Percentiles rank a stretch among this genome's conserved stretches.
Evolutionary conservation across 2,329 filamentous ascomycete genomes (phyloP).

Genomic region (Coniochaeta sp.): DNA sequence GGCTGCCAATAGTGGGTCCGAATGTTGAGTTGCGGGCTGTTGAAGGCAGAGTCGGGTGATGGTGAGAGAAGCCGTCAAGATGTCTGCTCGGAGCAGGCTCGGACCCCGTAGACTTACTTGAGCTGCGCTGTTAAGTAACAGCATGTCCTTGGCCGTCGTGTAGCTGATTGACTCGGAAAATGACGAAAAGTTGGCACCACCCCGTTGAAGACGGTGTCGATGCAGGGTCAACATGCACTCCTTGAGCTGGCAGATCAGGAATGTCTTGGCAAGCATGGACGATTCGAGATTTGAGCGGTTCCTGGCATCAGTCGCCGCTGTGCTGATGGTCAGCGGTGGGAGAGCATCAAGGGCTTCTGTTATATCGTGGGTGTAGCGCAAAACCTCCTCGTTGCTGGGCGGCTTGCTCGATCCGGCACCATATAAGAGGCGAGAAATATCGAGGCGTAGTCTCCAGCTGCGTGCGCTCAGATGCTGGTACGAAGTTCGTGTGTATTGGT

Average conservation of each 20-base stretch:
- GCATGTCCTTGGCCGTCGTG: conserved; percentile 14
- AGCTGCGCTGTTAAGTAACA: conserved; percentile 8
- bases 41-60: conserved; percentile 11
- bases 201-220: conserved; percentile 12
- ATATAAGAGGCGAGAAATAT: conserved; percentile 11
- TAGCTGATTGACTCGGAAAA: conserved; percentile 15
- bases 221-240: conserved; percentile 16
- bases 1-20: background rate
- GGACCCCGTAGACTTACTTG: conserved; percentile 8
- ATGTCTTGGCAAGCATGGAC: conserved; percentile 7
- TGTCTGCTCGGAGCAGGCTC: conserved; percentile 12
- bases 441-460: conserved; percentile 14
- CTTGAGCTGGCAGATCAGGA: conserved; percentile 15
- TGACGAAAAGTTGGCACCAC: conserved; percentile 8
- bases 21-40: conserved; percentile 9
- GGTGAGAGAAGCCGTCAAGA: conserved; percentile 13
- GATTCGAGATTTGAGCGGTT: background rate
- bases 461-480: conserved; percentile 15
- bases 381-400: conserved; percentile 13
- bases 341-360: conserved; percentile 13
- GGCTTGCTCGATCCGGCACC: conserved; percentile 1
- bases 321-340: conserved; percentile 5
- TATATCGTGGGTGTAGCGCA: conserved; percentile 14
- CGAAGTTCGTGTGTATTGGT: conserved; percentile 14
- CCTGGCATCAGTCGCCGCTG: background rate